A percentile compares a stretch with the other conserved stretches of the same genome.
Conservation (phyloP, 768 basidiomycete species). For the Phaeotremella fagi region DNA sequence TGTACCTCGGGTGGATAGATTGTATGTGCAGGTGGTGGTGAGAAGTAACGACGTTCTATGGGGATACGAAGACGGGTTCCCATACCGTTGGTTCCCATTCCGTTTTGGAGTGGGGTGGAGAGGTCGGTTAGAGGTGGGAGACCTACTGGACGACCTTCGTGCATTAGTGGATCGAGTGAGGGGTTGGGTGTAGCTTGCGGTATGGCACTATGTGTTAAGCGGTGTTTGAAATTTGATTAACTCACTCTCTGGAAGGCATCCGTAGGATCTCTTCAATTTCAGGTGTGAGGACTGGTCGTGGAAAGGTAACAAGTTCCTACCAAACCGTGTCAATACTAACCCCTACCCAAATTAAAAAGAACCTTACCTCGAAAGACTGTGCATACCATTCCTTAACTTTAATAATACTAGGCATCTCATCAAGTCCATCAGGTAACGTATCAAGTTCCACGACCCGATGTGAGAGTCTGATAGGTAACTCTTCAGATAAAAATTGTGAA, state of each 20-base stretch:
- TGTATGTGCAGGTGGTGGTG: conserved; percentile 61
- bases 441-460: conserved; percentile 96
- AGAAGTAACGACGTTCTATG: conserved; percentile 82
- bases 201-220: conserved; percentile 54
- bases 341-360: neutral
- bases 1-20: conserved; percentile 87
- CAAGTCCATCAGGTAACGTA: conserved; percentile 83
- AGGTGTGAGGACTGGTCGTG: conserved; percentile 64
- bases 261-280: conserved; percentile 61
- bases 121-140: too few species aligned
- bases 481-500: conserved; percentile 58
- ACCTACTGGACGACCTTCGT: conserved; percentile 36
- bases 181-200: conserved; percentile 55
- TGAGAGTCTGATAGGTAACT: conserved; percentile 87
- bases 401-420: conserved; percentile 82
- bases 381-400: conserved; percentile 98
- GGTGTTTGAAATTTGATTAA: conserved; percentile 54
- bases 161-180: conserved; percentile 43
- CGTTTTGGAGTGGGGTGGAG: neutral
- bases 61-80: conserved; percentile 62
- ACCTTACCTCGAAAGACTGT: conserved; percentile 87
- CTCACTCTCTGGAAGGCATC: conserved; percentile 34
- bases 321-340: neutral
- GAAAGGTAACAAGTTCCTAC: conserved; percentile 85
- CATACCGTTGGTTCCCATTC: conserved; percentile 16